Conservation (phyloP, 2,329 filamentous ascomycete species). For the Fusarium vanettenii region DNA sequence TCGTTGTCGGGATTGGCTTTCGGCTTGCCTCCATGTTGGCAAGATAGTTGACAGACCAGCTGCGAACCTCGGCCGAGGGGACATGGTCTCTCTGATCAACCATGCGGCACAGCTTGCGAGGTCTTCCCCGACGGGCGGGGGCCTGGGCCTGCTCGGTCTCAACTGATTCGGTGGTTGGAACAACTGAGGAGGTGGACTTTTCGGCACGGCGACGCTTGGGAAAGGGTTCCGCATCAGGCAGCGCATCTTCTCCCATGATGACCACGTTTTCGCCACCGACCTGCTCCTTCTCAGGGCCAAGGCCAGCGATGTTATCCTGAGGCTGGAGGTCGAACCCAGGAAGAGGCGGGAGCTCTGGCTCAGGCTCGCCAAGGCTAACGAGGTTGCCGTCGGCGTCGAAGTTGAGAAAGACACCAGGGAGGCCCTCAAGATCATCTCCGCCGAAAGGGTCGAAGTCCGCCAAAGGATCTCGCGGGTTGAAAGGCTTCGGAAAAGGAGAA, state of each 20-base stretch:
- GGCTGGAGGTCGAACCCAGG: conserved; percentile 35
- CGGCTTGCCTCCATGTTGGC: conserved; percentile 64
- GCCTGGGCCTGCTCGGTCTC: conserved; percentile 34
- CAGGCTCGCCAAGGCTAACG: conserved; percentile 51
- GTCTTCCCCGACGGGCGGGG: conserved; percentile 38
- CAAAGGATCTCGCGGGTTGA: conserved; percentile 30
- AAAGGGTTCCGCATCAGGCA: conserved; percentile 54
- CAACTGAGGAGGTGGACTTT: conserved; percentile 22
- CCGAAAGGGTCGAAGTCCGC: conserved; percentile 49
- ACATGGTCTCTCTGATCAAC: conserved; percentile 51
- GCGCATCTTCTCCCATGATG: conserved; percentile 51
- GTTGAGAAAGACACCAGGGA: conserved; percentile 58
- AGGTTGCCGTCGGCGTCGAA: conserved; percentile 65
- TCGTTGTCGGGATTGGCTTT: conserved; percentile 42
- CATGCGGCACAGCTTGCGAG: conserved; percentile 43
- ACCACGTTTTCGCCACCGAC: conserved; percentile 49
- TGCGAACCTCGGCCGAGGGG: conserved; percentile 50
- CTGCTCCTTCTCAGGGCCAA: conserved; percentile 4
- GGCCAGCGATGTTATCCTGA: conserved; percentile 17
- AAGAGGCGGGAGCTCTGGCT: conserved; percentile 57
- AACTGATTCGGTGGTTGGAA: conserved; percentile 38
- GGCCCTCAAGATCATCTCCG: conserved; percentile 53
- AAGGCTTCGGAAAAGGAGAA: conserved; percentile 44
- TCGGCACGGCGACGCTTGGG: conserved; percentile 37
- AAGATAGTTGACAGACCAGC: conserved; percentile 58